Base-by-base conservation (phyloP, 495 filamentous ascomycete genomes). In the Apodospora peruviana region DNA sequence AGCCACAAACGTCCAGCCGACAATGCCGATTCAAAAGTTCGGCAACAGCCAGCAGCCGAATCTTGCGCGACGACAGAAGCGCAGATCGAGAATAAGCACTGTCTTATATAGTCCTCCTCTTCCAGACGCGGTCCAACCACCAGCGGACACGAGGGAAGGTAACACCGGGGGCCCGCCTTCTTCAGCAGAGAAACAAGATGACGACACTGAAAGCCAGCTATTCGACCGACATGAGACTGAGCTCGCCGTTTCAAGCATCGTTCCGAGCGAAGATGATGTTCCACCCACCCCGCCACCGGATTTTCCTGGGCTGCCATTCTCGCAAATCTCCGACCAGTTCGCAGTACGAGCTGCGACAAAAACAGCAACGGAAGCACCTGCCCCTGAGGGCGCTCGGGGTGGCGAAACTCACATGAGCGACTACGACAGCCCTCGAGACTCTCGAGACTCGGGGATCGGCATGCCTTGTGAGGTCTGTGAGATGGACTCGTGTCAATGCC, bases 371-470 rank as follows among this genome's bases (percentile, higher is more conserved):
- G 16, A 18, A 17, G 16, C 36, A 7, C 11, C 11, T 2, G 19
- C 7, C 5, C 27, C 16, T 38, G 16, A 11, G 1, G 36, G 8
- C 8, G 19, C 36, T 2, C 7, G 36, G 2, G 16, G n/a, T 17
- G 8, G 3, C 16, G 8, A 18, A 23, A 34, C 11, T 12, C 1
- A 11, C 23, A 17, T 1, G 24, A 16, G 11, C 25, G 22, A 40
- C 14, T 35, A 48, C 43, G 10, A n/a, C 44, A 43, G 25, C 36
- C 23, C 47, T 0, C 54, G 54, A 23, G 51, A 61, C 34, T 48
- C 55, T 0, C 38, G 51, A 16, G 55, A 61, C 55, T 61, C 55
- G 12, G 58, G 52, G 4, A 61, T 58, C 16, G 47, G 55, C 22
- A 55, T 61, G 12, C 36, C 49, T 1, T 55, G 58, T 38, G 48